Conservation (phyloP, 352 stramenopile species). For the Phytophthora ramorum region DNA sequence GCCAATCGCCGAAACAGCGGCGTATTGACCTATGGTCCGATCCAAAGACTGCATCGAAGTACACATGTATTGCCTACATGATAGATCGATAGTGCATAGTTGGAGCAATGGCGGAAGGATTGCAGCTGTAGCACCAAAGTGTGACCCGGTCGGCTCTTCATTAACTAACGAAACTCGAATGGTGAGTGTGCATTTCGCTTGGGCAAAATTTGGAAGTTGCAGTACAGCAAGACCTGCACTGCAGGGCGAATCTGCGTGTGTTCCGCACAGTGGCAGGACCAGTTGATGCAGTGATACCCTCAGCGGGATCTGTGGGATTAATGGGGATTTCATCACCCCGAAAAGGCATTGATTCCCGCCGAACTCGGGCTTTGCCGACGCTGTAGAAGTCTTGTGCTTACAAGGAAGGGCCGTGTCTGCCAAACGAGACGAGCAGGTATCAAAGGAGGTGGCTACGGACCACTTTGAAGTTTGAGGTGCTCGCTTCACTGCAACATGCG, state of each 20-base stretch:
- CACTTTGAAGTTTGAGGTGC: constrained; percentile 27
- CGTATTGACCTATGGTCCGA: not conserved
- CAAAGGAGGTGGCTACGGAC: constrained; percentile 25
- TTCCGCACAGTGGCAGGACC: no score
- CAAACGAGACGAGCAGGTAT: not conserved
- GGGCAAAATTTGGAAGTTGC: not conserved
- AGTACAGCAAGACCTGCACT: not conserved
- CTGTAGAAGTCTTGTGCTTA: constrained; percentile 29
- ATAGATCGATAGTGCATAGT: constrained; percentile 18
- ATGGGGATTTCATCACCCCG: not conserved
- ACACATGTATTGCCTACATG: no score
- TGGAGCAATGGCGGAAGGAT: constrained; percentile 3
- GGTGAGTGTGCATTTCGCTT: no score
- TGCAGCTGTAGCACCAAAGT: not conserved
- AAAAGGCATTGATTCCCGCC: not conserved
- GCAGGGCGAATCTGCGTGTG: not conserved
- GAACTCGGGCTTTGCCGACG: not conserved
- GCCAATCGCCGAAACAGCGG: not conserved
- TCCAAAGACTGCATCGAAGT: not conserved
- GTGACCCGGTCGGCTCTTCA: not conserved
- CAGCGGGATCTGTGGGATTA: not conserved
- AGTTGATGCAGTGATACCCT: not conserved
- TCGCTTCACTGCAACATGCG: not conserved
- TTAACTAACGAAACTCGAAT: no score
- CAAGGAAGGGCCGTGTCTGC: constrained; percentile 25